Base-by-base conservation (phyloP, 305 asterid genomes). In the Solanum hybrid region DNA sequence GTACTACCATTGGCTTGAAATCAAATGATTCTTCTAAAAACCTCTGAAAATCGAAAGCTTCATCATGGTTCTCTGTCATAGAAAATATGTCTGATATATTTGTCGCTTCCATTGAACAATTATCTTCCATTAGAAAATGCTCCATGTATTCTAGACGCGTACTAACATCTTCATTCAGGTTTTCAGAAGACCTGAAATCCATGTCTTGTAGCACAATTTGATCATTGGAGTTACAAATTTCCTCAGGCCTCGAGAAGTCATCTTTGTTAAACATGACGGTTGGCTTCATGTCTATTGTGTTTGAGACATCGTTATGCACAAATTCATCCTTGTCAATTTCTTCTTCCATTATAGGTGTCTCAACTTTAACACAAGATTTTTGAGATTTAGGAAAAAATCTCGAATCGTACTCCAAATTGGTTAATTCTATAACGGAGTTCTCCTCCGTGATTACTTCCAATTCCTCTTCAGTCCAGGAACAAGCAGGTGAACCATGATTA, bases 111-210 rank as follows among this genome's bases (percentile, higher is more conserved):
- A 14, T 39, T 28, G 46, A 40, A 11, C 4, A 14, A 87, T 18
- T n/a, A 69, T 91, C 94, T 18, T 90, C 90, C 89, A 89, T n/a
- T 81, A 91, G 57, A 61, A 51, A 61, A 3, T 37, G 79, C 40
- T 82, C 86, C 7, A 92, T 69, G 64, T 51, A 73, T 28, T 91
- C 87, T 18, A 91, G 86, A 37, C 69, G 22, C 10, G 8, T 14
- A 13, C 57, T 20, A 12, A 33, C n/a, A 82, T 82, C 87, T 16
- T 82, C 36, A 37, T 79, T 91, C 87, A 5, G 69, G 40, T 29
- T 90, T 46, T 42, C 26, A 69, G 14, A 6, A 40, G 57, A 75
- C 29, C 33, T 46, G 51, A 34, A 36, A 40, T 87, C 29, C 83
- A 77, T 18, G 28, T 40, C 69, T 7, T 81, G 87, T 40, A 12